Evolutionary conservation across 352 stramenopile genomes (phyloP), one percentile per base, ranked within the genome.

Genomic region (Globisporangium sylvaticum): DNA sequence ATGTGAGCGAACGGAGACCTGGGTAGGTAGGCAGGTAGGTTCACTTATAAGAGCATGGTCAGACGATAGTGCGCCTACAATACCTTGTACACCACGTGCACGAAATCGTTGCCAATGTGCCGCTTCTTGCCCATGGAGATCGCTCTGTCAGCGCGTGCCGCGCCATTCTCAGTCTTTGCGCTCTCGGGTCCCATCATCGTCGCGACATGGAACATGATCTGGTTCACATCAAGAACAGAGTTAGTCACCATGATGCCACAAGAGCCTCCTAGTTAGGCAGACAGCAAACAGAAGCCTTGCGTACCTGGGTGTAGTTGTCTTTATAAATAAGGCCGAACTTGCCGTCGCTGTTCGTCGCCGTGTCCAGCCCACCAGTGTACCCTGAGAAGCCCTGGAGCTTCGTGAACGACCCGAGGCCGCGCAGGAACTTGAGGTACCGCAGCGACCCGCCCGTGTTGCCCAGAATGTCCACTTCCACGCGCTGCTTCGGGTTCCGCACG

Each of bases 41-140:
- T 46, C 39, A n/a, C 39, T 20, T 46, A 8, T n/a, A 46, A 37
- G n/a, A 56, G 42, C 39, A 44, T 25, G n/a, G n/a, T n/a, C n/a
- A n/a, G n/a, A n/a, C 14, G 18, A 22, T 8, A 15, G 7, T 25
- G 25, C 20, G n/a, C 20, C 29, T 25, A 9, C 31, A 24, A 24
- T 76, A 87, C 79, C 76, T 94, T 90, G 69, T 93, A 96, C 3
- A 95, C 69, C 4, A 96, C 77, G 55, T 96, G 87, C 2, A 96
- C 87, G 64, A 95, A 95, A 58, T 96, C 88, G 62, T 96, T 96
- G 37, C 88, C 88, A 70, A 96, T 91, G 68, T 95, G 88, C 4
- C 88, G 82, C 66, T 96, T 96, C 69, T 96, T 95, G 73, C 88
- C 84, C 79, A 90, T 90, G 5, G 61, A 57, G 15, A 66, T 32